Base-by-base conservation (phyloP, 306 rosid genomes). In the Fragaria nilgerrensis region DNA sequence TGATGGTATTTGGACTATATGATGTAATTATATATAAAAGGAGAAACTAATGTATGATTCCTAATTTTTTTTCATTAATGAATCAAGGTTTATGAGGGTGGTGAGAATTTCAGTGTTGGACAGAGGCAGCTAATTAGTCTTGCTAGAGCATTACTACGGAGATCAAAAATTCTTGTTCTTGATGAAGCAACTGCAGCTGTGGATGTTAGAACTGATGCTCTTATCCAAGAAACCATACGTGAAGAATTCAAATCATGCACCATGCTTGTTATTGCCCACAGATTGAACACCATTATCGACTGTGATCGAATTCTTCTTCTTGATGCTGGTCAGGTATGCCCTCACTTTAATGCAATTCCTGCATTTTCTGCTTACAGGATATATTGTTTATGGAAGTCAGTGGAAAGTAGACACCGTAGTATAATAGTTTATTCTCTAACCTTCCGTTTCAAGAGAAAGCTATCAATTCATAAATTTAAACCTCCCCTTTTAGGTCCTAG, bases 181-280 rank as follows among this genome's bases (percentile, higher is more conserved):
- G 98, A 94, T 75, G 98, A 94, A 84, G 97, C 98, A 43, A 94
- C 98, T 15, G 97, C 98, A 66, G 89, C 97, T 62, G 97, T 94
- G 7, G 98, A 94, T 81, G 98, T 94, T 75, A 81, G 88, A 70
- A 94, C 98, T 0, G 98, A 94, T 69, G 88, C 97, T 22, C 91
- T 91, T 74, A 90, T 94, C 62, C 97, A 91, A 86, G 87, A 91
- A 84, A 91, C 97, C 23, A 89, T 94, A 71, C 82, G 97, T 43
- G 93, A 89, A 77, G 97, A 91, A 78, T 94, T 94, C 69, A 88
- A 87, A 50, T 87, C 91, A 6, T 90, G 96, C 87, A 90, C 97
- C 7, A 94, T 94, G 98, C 84, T 94, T 73, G 82, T 86, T 62
- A 94, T 94, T 85, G 98, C 97, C 58, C 98, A 94, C 59, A 87